These are phyloP conservation scores for Hortaea sp. DNA, from an alignment of 2,329 filamentous ascomycete genomes.

Conservation along the genomic window DNA sequence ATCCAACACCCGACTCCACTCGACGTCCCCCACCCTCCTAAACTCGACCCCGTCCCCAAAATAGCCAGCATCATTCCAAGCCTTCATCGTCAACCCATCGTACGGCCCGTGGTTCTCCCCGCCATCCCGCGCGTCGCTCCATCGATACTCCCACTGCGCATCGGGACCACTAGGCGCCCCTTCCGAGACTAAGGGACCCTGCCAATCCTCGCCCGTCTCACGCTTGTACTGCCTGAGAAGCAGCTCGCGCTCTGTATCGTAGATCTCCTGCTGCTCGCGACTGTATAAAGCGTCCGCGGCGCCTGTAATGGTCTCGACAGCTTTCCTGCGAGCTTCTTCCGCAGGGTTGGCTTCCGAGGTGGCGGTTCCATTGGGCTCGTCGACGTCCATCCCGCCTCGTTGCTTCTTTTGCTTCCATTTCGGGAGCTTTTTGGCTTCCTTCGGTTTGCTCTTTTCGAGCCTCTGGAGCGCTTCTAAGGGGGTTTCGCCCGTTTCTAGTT, in stretches of 20 bases:
- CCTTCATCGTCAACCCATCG: conserved; percentile 73
- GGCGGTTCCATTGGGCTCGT: conserved; percentile 29
- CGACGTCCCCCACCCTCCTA: conserved; percentile 30
- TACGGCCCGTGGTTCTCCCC: conserved; percentile 77
- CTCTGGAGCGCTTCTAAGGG: conserved; percentile 78
- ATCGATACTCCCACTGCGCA: conserved; percentile 73
- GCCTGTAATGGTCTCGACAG: conserved; percentile 75
- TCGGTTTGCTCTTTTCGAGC: conserved; percentile 51
- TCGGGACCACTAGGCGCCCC: background rate
- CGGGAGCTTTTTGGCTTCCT: conserved; percentile 35
- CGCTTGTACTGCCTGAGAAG: conserved; percentile 72
- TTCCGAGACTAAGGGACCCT: conserved; percentile 26
- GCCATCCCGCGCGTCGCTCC: conserved; percentile 78
- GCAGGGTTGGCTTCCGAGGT: conserved; percentile 51
- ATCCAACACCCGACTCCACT: conserved; percentile 35
- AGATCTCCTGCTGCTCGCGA: conserved; percentile 78
- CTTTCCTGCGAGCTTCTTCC: conserved; percentile 58
- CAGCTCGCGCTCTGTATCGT: conserved; percentile 76
- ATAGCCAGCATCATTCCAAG: conserved; percentile 86
- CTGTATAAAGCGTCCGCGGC: conserved; percentile 80
- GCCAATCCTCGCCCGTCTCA: conserved; percentile 83
- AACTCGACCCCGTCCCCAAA: conserved; percentile 76
- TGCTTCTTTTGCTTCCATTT: conserved; percentile 54
- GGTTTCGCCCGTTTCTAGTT: conserved; percentile 72
- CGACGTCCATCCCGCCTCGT: conserved; percentile 59